Base-by-base conservation (phyloP, 305 asterid species). In the Coffea humblotiana region DNA sequence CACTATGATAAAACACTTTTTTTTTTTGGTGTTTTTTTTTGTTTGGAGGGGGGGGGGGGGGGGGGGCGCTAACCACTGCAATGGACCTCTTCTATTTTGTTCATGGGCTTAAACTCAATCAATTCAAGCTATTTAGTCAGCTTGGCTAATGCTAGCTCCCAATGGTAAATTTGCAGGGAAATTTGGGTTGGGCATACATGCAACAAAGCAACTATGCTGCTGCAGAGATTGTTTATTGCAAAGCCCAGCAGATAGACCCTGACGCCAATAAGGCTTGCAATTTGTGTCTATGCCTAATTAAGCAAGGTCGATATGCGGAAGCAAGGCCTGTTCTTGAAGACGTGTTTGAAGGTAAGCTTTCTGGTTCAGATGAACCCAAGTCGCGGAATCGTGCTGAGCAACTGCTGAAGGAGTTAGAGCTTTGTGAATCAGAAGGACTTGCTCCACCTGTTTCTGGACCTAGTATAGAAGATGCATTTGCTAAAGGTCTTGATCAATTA, bases 161-260 rank as follows among this genome's bases (percentile, higher is more conserved):
- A 60, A 23, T 65, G 79, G 35, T 7, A 76, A 78, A 61, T 47
- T 56, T 86, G 82, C 89, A 92, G 98, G 98, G 98, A 25, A 94
- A 94, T 77, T 81, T 94, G 76, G 98, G 97, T 11, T 94, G 98
- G 98, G 97, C 98, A 2, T 94, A 94, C 76, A 94, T 94, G 97
- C 97, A 94, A 84, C 90, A 92, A 75, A 54, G 69, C 4, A 89
- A 91, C 78, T 91, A 89, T 76, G 86, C 86, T 1, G 90, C 94
- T 0, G 97, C 97, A 0, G 97, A 92, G 84, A 79, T 74, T 37
- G 97, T 92, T 27, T 94, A 94, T 75, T 78, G 85, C 18, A 92
- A 92, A 78, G 92, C 97, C 60, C 97, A 92, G 64, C 68, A 90
- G 82, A 88, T 92, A 56, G 98, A 94, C 48, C 89, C 96, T 1